Evolutionary conservation across 1,284 basidiomycete genomes (phyloP).

Genomic region (Pisolithus thermaeus): DNA sequence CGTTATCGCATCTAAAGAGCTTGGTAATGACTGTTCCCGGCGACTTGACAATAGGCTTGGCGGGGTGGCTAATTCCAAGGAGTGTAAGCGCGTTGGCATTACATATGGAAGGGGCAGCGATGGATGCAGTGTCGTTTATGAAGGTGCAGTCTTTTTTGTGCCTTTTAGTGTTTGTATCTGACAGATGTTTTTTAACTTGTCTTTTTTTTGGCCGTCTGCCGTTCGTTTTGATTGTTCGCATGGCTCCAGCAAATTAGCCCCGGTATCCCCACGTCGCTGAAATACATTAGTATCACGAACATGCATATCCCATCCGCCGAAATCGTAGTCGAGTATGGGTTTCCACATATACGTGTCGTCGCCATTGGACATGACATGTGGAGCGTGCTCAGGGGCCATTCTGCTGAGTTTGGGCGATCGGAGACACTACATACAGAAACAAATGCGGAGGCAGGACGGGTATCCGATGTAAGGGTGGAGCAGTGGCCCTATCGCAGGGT

Average conservation of each 20-base stretch:
- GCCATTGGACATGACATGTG: constrained; percentile 50
- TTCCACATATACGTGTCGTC: constrained; percentile 53
- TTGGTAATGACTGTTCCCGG: constrained; percentile 57
- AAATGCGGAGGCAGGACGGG: constrained; percentile 13
- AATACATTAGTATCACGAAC: constrained; percentile 49
- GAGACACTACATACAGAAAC: not conserved
- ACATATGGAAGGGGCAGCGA: constrained; percentile 35
- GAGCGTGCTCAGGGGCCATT: constrained; percentile 33
- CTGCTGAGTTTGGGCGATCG: not conserved
- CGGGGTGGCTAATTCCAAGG: constrained; percentile 62
- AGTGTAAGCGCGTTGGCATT: constrained; percentile 48
- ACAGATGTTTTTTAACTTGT: no score
- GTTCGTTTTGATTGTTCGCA: not conserved
- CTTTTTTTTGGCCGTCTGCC: no score
- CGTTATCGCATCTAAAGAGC: constrained; percentile 41
- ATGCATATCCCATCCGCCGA: constrained; percentile 39
- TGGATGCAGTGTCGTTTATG: constrained; percentile 29
- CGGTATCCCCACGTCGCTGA: constrained; percentile 49
- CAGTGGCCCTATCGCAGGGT: constrained; percentile 51
- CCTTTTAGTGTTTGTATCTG: constrained; percentile 13
- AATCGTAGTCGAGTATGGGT: constrained; percentile 50
- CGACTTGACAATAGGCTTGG: constrained; percentile 57
- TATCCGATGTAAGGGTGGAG: constrained; percentile 35
- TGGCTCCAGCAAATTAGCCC: constrained; percentile 48
- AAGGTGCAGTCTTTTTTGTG: constrained; percentile 25